A percentile compares a stretch with the other conserved stretches of the same genome.
These are phyloP conservation scores for apple (Malus domestica) DNA, from an alignment of 306 rosid species.

Conservation along the genomic window DNA sequence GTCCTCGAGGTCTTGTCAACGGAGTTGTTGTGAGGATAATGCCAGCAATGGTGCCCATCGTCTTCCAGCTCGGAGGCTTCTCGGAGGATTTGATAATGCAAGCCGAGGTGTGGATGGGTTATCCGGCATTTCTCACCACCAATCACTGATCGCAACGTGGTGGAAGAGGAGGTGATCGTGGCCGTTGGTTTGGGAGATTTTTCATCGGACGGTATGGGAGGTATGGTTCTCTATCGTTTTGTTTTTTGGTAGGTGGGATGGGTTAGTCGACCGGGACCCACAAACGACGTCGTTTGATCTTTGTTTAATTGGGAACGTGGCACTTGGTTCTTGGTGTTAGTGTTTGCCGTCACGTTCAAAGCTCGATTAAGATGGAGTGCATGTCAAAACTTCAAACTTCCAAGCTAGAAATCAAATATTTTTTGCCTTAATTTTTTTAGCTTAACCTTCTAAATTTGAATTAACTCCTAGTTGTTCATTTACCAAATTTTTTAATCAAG, in stretches of 20 bases:
- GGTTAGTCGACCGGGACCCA: background rate
- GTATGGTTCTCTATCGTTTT: background rate
- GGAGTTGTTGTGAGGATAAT: slow-evolving; percentile 14
- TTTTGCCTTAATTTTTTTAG: background rate
- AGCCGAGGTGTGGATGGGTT: background rate
- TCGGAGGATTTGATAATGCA: background rate
- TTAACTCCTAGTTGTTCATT: too few species aligned
- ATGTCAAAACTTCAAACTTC: background rate
- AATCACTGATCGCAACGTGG: slow-evolving; percentile 5
- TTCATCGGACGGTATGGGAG: background rate
- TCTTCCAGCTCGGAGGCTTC: background rate
- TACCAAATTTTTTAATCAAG: background rate
- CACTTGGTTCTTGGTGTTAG: background rate
- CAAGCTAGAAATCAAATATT: background rate
- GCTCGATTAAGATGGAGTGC: background rate
- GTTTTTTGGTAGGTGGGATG: background rate
- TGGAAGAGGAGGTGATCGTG: background rate
- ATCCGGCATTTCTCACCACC: background rate
- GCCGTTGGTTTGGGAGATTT: background rate
- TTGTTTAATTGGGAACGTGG: background rate
- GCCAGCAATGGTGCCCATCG: slow-evolving; percentile 38
- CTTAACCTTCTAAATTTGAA: background rate
- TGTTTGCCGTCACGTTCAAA: background rate
- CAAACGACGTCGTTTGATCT: background rate
- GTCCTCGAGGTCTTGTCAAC: slow-evolving; percentile 13